These are phyloP conservation scores for Aspergillus udagawae DNA, from an alignment of 2,329 filamentous ascomycete genomes.

Conservation along the genomic window DNA sequence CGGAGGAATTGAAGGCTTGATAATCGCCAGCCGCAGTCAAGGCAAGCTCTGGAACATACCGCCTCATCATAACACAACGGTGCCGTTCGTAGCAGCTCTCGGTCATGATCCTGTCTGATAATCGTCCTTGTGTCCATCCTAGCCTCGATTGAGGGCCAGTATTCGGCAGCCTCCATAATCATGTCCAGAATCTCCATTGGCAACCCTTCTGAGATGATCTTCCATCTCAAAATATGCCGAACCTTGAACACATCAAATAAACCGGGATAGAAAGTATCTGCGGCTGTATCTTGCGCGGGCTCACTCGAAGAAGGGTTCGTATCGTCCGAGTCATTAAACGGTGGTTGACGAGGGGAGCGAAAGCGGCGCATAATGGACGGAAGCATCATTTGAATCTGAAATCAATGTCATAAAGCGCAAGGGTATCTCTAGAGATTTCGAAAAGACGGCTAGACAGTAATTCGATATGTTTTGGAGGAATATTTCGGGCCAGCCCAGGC, in stretches of 20 bases:
- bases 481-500: background rate
- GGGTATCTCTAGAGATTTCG: background rate
- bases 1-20: background rate
- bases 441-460: too few relatives aligned
- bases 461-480: too few relatives aligned
- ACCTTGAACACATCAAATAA: slow-evolving; percentile 32
- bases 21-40: background rate
- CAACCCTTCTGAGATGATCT: slow-evolving; percentile 18
- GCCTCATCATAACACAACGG: slow-evolving; percentile 34
- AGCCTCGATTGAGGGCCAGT: slow-evolving; percentile 26
- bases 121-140: slow-evolving; percentile 16
- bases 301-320: background rate
- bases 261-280: slow-evolving; percentile 22
- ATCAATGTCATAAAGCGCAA: background rate
- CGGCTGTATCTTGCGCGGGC: background rate
- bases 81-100: slow-evolving; percentile 30
- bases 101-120: slow-evolving; percentile 31
- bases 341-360: background rate
- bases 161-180: slow-evolving; percentile 37
- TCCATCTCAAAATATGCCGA: slow-evolving; percentile 29
- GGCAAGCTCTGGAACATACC: slow-evolving; percentile 15
- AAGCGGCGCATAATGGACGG: background rate
- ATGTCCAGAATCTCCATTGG: slow-evolving; percentile 38
- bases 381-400: background rate
- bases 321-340: background rate